Conservation (phyloP, 768 basidiomycete genomes). For the Auricularia heimuer region DNA sequence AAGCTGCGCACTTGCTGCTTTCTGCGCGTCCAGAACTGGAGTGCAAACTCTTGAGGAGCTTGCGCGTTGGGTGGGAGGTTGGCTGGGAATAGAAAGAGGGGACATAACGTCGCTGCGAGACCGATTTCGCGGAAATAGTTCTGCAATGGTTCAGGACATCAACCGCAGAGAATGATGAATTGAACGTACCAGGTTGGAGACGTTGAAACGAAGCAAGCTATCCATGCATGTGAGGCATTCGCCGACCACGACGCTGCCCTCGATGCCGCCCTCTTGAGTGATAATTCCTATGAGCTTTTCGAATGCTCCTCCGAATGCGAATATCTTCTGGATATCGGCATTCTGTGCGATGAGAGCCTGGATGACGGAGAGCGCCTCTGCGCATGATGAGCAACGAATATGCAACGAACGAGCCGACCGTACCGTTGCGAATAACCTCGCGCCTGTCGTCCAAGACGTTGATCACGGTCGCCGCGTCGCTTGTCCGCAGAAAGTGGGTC, state of each 20-base stretch:
- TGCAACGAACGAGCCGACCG: conserved; percentile 14
- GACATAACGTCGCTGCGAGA: conserved; percentile 56
- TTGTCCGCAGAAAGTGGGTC: conserved; percentile 73
- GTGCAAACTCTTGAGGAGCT: conserved; percentile 80
- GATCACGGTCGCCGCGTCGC: conserved; percentile 64
- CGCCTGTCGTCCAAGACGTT: conserved; percentile 68
- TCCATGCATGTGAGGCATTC: conserved; percentile 83
- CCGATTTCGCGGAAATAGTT: conserved; percentile 93
- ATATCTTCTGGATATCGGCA: conserved; percentile 89
- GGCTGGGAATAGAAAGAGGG: conserved; percentile 61
- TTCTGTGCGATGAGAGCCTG: conserved; percentile 77
- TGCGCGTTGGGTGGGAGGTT: conserved; percentile 43
- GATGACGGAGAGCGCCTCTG: conserved; percentile 77
- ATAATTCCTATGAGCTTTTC: conserved; percentile 90
- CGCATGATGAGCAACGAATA: conserved; percentile 7
- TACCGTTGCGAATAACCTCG: conserved; percentile 85
- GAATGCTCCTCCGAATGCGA: conserved; percentile 94
- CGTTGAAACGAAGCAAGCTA: conserved; percentile 81
- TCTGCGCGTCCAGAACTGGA: conserved; percentile 95
- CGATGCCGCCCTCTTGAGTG: conserved; percentile 79
- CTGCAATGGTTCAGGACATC: conserved; percentile 28
- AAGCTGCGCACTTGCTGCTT: conserved; percentile 68
- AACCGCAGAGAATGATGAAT: neutral
- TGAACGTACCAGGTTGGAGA: conserved; percentile 75
- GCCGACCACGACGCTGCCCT: conserved; percentile 79